Conservation (phyloP, 2,329 filamentous ascomycete genomes). For the Thelonectria discophora region DNA sequence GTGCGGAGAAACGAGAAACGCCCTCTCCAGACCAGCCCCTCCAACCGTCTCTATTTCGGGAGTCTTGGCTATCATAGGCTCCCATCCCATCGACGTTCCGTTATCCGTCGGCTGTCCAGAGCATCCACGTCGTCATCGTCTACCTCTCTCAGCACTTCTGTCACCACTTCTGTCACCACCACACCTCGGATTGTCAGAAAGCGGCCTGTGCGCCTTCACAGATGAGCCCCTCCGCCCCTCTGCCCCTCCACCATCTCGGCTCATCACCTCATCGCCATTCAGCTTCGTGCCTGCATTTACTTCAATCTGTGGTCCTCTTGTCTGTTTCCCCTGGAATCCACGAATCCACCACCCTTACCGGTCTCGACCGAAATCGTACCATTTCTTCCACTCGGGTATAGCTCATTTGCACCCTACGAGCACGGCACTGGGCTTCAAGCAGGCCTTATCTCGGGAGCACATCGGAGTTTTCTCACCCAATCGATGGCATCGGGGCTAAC, state of each 20-base stretch:
- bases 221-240: slow-evolving; percentile 9
- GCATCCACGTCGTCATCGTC: not conserved
- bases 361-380: not conserved
- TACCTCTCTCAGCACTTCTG: not conserved
- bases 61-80: not conserved
- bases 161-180: not conserved
- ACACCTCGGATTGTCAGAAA: slow-evolving; percentile 12
- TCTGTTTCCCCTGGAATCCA: not conserved
- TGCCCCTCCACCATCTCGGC: slow-evolving; percentile 5
- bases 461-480: not conserved
- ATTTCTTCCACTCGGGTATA: not conserved
- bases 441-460: not conserved
- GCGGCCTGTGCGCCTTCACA: slow-evolving; percentile 20
- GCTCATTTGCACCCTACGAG: not conserved
- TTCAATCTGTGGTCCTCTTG: not conserved
- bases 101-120: not conserved
- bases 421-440: not conserved
- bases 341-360: not conserved
- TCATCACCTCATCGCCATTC: not conserved
- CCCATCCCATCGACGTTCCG: not conserved
- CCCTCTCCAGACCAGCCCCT: not conserved
- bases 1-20: not conserved
- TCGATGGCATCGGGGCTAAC: not conserved
- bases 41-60: not conserved
- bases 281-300: not conserved